These are phyloP conservation scores for Phtheirospermum japonicum DNA, from an alignment of 257 asterid species.

Conservation along the genomic window DNA sequence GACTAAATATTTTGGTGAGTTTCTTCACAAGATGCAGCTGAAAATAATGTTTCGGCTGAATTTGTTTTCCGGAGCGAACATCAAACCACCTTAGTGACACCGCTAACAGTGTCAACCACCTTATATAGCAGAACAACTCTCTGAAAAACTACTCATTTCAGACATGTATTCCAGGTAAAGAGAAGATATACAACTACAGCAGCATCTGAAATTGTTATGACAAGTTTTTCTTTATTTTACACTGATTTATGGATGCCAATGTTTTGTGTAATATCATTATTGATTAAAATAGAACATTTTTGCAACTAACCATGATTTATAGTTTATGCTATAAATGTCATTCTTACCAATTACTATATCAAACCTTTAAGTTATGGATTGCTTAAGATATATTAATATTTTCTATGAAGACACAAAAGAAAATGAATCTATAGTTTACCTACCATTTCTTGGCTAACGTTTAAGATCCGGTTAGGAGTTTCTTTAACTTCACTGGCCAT, in stretches of 20 bases:
- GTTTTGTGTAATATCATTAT: slow-evolving; percentile 5
- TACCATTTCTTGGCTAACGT: slow-evolving; percentile 5
- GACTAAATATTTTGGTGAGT: slow-evolving; percentile 24
- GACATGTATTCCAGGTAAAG: slow-evolving; percentile 67
- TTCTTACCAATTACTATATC: slow-evolving; percentile 5
- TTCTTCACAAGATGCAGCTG: slow-evolving; percentile 72
- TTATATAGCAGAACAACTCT: slow-evolving; percentile 59
- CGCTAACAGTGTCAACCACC: slow-evolving; percentile 47
- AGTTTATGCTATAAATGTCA: neutral
- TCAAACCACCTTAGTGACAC: slow-evolving; percentile 51
- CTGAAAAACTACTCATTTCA: slow-evolving; percentile 67
- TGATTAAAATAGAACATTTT: neutral
- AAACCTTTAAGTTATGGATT: slow-evolving; percentile 12
- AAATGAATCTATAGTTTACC: slow-evolving; percentile 7
- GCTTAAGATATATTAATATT: slow-evolving; percentile 12
- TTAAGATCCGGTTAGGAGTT: slow-evolving; percentile 7
- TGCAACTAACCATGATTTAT: neutral
- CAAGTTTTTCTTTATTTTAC: slow-evolving; percentile 11
- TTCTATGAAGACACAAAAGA: slow-evolving; percentile 2
- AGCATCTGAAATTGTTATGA: slow-evolving; percentile 1
- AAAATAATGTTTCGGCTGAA: slow-evolving; percentile 61
- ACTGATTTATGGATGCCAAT: slow-evolving; percentile 20
- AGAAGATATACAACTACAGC: slow-evolving; percentile 6
- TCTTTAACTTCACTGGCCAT: slow-evolving; percentile 2
- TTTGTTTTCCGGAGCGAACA: slow-evolving; percentile 58